Evolutionary conservation across 1,284 basidiomycete species (phyloP).

Genomic region (Ustilago hordei): DNA sequence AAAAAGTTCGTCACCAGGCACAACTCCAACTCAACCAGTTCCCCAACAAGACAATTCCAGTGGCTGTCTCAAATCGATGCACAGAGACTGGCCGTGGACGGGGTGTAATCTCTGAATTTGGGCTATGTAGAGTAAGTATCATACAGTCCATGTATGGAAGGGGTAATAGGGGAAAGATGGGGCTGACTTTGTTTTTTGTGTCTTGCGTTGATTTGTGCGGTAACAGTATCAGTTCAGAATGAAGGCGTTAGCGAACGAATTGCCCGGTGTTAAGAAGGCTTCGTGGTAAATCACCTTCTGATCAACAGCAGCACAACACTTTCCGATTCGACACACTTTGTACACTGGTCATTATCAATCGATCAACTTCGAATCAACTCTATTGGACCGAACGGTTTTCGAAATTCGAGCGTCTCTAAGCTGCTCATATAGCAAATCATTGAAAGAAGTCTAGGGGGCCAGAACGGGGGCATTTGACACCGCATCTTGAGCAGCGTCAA

Average conservation of each 20-base stretch:
- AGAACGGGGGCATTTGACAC: no score
- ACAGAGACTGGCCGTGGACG: constrained; percentile 84
- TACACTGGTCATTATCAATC: constrained; percentile 20
- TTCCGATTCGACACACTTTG: constrained; percentile 1
- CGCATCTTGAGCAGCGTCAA: no score
- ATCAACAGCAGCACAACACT: neutral
- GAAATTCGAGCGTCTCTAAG: no score
- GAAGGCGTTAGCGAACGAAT: constrained; percentile 80
- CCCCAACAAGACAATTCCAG: constrained; percentile 82
- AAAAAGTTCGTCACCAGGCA: constrained; percentile 90
- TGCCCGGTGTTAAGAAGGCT: constrained; percentile 88
- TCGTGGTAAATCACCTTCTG: constrained; percentile 76
- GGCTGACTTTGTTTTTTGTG: neutral
- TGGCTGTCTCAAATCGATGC: constrained; percentile 88
- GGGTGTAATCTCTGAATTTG: constrained; percentile 89
- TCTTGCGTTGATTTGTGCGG: neutral
- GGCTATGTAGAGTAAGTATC: constrained; percentile 81
- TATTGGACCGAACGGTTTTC: no score
- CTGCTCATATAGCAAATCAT: no score
- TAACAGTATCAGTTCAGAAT: constrained; percentile 86
- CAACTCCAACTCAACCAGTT: constrained; percentile 92
- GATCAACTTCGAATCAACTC: neutral
- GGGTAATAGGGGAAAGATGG: neutral
- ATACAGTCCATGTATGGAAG: neutral
- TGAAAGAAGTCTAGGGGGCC: no score